Evolutionary conservation across 2,329 filamentous ascomycete species (phyloP).

Genomic region (Aureobasidium subglaciale): DNA sequence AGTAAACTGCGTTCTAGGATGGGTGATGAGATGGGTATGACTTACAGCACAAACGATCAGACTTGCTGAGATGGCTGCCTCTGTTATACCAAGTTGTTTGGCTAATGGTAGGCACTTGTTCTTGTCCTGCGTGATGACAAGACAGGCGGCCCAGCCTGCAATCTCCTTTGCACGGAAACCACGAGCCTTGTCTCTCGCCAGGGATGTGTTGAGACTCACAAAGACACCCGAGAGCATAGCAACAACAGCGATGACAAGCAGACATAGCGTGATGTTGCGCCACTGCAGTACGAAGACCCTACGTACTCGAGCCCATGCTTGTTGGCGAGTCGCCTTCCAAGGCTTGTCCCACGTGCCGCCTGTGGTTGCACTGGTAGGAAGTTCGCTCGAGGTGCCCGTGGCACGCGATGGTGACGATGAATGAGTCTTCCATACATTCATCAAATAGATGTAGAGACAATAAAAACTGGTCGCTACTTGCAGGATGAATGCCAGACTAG

Average conservation of each 20-base stretch:
- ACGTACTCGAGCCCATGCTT: conserved; percentile 58
- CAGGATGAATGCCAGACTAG: conserved; percentile 25
- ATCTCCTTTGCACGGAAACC: conserved; percentile 38
- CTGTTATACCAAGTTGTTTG: conserved; percentile 54
- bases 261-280: conserved; percentile 72
- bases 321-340: conserved; percentile 10
- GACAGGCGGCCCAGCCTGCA: conserved; percentile 58
- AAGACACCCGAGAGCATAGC: conserved; percentile 79
- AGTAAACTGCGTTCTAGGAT: not conserved
- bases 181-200: conserved; percentile 40
- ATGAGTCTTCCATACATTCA: conserved; percentile 18
- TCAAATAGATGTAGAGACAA: conserved; percentile 28
- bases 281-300: conserved; percentile 74
- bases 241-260: conserved; percentile 72
- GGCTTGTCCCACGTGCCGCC: conserved; percentile 8
- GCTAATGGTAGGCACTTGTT: conserved; percentile 54
- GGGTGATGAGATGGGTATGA: not conserved
- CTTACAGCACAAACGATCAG: conserved; percentile 65
- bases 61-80: conserved; percentile 64
- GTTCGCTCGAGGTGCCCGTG: not conserved
- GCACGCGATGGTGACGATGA: not conserved
- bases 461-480: conserved; percentile 29
- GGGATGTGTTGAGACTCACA: conserved; percentile 62
- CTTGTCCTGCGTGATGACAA: conserved; percentile 51
- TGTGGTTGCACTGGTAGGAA: conserved; percentile 7